These are phyloP conservation scores for Vaucheria bursata DNA, from an alignment of 352 stramenopile genomes.

Conservation along the genomic window DNA sequence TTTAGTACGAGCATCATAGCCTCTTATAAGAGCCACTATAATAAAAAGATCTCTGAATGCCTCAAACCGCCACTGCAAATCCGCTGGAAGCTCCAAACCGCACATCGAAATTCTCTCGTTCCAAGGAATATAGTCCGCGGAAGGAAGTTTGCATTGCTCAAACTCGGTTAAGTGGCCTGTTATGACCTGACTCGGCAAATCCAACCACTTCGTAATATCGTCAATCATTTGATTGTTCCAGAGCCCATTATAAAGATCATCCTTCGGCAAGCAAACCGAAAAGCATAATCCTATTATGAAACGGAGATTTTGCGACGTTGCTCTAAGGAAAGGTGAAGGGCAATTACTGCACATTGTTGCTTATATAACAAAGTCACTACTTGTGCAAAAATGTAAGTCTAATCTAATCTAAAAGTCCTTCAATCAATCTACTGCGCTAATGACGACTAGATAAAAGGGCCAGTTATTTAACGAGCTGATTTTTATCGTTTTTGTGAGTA, in stretches of 20 bases:
- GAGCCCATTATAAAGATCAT: constrained; percentile 21
- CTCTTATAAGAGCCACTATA: constrained; percentile 25
- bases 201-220: constrained; percentile 30
- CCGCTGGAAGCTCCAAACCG: constrained; percentile 14
- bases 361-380: too few species aligned
- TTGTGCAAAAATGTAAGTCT: too few species aligned
- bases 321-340: not conserved
- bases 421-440: too few species aligned
- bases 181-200: constrained; percentile 15
- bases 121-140: constrained; percentile 10
- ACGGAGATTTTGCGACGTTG: not conserved
- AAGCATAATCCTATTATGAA: not conserved
- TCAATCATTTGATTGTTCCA: constrained; percentile 26
- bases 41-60: constrained; percentile 33
- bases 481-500: too few species aligned
- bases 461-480: too few species aligned
- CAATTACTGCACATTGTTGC: too few species aligned
- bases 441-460: too few species aligned
- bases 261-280: constrained; percentile 23
- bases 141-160: not conserved
- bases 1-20: constrained; percentile 34
- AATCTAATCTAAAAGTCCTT: too few species aligned
- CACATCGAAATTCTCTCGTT: constrained; percentile 13
- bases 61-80: not conserved
- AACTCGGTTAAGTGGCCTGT: constrained; percentile 27